phyloP scores from a whole-genome alignment of 169 alveolate species.

The Plasmodium coatneyi region DNA sequence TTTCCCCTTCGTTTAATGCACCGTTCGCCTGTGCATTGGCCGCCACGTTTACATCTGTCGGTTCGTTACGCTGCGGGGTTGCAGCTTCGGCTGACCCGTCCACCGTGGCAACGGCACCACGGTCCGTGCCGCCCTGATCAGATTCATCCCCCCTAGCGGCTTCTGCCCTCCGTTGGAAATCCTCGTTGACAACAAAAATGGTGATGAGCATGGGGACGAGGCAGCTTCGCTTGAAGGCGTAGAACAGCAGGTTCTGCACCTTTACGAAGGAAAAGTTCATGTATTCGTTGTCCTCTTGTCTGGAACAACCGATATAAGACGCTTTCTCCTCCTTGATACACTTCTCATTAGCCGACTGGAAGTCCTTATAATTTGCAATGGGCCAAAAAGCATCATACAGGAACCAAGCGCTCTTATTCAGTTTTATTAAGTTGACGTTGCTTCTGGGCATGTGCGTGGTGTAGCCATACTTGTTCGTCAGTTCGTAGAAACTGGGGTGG shows the following conservation, averaged over 20 bases:
- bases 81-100: too few species aligned
- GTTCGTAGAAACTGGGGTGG: constrained; percentile 52
- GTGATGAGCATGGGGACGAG: constrained; percentile 29
- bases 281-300: constrained; percentile 48
- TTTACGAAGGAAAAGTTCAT: constrained; percentile 17
- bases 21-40: background rate
- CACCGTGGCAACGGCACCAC: too few species aligned
- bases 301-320: constrained; percentile 54
- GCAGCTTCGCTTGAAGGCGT: constrained; percentile 44
- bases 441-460: constrained; percentile 52
- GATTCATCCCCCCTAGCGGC: background rate
- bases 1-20: background rate
- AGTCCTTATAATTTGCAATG: constrained; percentile 32
- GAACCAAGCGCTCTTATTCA: constrained; percentile 52
- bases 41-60: background rate
- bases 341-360: constrained; percentile 56
- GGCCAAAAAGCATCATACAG: constrained; percentile 72
- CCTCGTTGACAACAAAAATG: constrained; percentile 25
- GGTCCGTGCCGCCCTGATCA: background rate
- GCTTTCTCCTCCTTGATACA: constrained; percentile 64
- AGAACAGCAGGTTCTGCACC: constrained; percentile 30
- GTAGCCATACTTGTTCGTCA: constrained; percentile 34
- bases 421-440: constrained; percentile 27
- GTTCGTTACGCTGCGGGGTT: background rate
- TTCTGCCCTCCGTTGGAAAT: background rate